These are phyloP conservation scores for Colletotrichum orchidophilum DNA, from an alignment of 2,329 filamentous ascomycete genomes.

Conservation along the genomic window DNA sequence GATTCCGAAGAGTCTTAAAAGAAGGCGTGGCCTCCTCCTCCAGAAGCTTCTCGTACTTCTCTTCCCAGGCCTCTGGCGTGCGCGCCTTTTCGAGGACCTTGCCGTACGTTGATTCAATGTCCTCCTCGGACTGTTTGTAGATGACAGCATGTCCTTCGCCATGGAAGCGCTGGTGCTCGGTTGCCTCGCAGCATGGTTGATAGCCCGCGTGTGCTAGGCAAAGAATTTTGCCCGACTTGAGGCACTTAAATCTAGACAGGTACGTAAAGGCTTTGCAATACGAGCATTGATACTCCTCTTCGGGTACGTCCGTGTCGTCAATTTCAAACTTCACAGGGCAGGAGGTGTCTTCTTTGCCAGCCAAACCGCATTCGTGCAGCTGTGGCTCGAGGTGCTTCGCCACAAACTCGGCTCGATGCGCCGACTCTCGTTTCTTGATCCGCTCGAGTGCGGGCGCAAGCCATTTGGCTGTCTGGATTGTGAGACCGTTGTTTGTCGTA, in stretches of 20 bases:
- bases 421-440: constrained; percentile 77
- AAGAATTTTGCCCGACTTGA: constrained; percentile 80
- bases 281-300: constrained; percentile 91
- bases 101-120: constrained; percentile 71
- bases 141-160: constrained; percentile 78
- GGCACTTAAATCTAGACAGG: constrained; percentile 88
- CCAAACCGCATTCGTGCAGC: constrained; percentile 64
- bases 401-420: constrained; percentile 74
- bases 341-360: constrained; percentile 55
- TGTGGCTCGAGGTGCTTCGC: constrained; percentile 67
- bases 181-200: constrained; percentile 80
- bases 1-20: constrained; percentile 83
- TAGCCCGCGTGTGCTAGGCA: constrained; percentile 85
- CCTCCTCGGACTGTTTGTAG: constrained; percentile 80
- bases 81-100: constrained; percentile 88
- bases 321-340: constrained; percentile 72
- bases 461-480: constrained; percentile 95
- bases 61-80: constrained; percentile 87
- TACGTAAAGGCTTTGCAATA: constrained; percentile 95
- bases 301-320: constrained; percentile 79
- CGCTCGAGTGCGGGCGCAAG: constrained; percentile 85
- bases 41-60: constrained; percentile 86
- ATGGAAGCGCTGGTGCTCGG: constrained; percentile 72
- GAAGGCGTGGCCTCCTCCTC: constrained; percentile 86
- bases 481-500: constrained; percentile 69